Percentiles rank a stretch among this genome's conserved stretches.
These are phyloP conservation scores for Lunularia cruciata DNA, from an alignment of 225 moss, liverwort and hornwort species.

Conservation along the genomic window DNA sequence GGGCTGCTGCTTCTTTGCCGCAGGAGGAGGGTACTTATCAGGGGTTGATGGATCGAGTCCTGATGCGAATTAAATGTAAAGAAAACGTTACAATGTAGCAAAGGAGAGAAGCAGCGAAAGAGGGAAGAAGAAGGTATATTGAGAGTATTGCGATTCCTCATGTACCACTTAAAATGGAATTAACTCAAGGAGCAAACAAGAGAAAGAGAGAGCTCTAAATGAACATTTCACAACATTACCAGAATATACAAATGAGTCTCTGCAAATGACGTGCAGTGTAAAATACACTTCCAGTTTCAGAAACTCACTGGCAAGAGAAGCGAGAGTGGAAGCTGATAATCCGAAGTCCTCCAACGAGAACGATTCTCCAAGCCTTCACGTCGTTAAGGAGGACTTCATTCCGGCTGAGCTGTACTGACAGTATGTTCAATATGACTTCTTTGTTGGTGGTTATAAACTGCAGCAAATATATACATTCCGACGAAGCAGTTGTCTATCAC, in stretches of 20 bases:
- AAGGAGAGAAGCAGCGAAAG: too few species aligned
- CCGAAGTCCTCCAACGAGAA: constrained; percentile 46
- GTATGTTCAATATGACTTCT: too few species aligned
- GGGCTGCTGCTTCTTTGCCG: constrained; percentile 10
- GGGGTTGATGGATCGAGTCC: constrained; percentile 25
- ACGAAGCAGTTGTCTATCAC: too few species aligned
- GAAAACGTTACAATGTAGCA: neutral
- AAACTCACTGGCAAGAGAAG: constrained; percentile 42
- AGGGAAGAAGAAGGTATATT: too few species aligned
- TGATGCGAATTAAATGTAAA: constrained; percentile 5
- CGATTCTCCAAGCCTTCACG: constrained; percentile 23
- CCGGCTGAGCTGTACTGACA: too few species aligned
- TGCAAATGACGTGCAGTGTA: too few species aligned
- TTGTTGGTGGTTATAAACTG: too few species aligned
- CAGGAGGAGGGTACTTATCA: constrained; percentile 11
- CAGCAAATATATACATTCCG: too few species aligned
- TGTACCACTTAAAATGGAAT: neutral
- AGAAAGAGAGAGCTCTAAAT: too few species aligned
- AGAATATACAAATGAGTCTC: neutral
- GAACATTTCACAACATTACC: neutral
- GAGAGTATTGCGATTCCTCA: too few species aligned
- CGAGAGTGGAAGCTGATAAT: constrained; percentile 48
- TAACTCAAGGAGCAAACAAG: neutral
- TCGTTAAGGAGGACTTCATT: too few species aligned
- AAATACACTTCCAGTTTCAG: too few species aligned